These are phyloP conservation scores for Paramyrothecium sp. DNA, from an alignment of 2,329 filamentous ascomycete species.

Conservation along the genomic window DNA sequence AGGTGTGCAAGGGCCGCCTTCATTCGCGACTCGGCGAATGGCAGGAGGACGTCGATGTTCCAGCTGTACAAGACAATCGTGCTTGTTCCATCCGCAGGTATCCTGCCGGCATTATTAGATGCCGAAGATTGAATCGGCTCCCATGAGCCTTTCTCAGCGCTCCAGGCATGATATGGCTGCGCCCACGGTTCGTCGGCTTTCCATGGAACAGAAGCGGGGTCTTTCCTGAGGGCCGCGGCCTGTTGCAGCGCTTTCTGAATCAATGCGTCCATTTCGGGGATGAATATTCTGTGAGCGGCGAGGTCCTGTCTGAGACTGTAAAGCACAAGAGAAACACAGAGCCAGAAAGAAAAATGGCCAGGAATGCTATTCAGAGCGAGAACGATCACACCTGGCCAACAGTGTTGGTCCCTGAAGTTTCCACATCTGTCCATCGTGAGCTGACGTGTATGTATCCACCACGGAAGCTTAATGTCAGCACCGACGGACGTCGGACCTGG, in stretches of 20 bases:
- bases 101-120: neutral
- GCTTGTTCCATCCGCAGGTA: conserved; percentile 5
- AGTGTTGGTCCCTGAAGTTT: too few species aligned
- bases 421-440: too few species aligned
- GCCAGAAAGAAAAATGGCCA: too few species aligned
- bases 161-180: conserved; percentile 5
- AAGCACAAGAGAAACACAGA: too few species aligned
- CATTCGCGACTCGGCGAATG: conserved; percentile 28
- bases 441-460: too few species aligned
- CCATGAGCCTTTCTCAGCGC: neutral
- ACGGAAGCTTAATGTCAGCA: too few species aligned
- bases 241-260: conserved; percentile 4
- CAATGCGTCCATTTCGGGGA: neutral
- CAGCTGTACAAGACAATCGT: conserved; percentile 29
- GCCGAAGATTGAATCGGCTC: neutral
- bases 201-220: conserved; percentile 3
- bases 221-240: conserved; percentile 4
- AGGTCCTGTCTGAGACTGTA: too few species aligned
- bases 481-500: too few species aligned
- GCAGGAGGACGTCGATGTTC: conserved; percentile 36
- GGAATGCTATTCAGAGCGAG: too few species aligned
- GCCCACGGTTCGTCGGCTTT: conserved; percentile 6
- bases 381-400: too few species aligned
- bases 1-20: conserved; percentile 27
- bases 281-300: too few species aligned